Conservation (phyloP, 352 stramenopile genomes). For the Globisporangium spiculum region DNA sequence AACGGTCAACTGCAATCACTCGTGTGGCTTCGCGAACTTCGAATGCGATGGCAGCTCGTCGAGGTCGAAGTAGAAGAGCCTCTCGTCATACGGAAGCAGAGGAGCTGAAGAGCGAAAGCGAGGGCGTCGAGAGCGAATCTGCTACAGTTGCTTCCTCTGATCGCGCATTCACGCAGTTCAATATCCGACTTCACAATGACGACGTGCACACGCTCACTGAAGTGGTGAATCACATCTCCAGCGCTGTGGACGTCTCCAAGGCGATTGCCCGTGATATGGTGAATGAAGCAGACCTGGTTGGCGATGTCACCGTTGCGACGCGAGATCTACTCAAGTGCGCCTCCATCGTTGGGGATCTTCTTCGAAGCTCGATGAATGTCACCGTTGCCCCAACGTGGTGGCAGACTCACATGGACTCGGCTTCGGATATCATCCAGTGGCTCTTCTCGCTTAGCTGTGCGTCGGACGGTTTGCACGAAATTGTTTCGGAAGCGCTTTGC, state of each 20-base stretch:
- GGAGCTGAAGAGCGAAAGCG: slow-evolving; percentile 23
- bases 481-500: slow-evolving; percentile 63
- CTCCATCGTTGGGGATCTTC: slow-evolving; percentile 42
- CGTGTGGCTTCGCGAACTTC: slow-evolving; percentile 10
- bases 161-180: slow-evolving; percentile 29
- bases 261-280: slow-evolving; percentile 41
- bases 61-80: slow-evolving; percentile 9
- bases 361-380: slow-evolving; percentile 65
- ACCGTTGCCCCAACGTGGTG: slow-evolving; percentile 68
- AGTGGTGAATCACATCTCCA: slow-evolving; percentile 64
- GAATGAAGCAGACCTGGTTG: slow-evolving; percentile 56
- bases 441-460: slow-evolving; percentile 61
- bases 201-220: slow-evolving; percentile 77
- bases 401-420: slow-evolving; percentile 54
- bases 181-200: slow-evolving; percentile 82
- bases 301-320: slow-evolving; percentile 45
- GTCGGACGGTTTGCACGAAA: slow-evolving; percentile 67
- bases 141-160: neutral
- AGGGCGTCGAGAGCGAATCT: neutral
- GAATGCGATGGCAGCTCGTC: slow-evolving; percentile 17
- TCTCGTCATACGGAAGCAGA: slow-evolving; percentile 18
- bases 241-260: slow-evolving; percentile 56
- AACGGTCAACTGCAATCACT: neutral
- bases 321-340: slow-evolving; percentile 50
- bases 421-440: slow-evolving; percentile 67